Percentiles rank a stretch among this genome's conserved stretches.
Evolutionary conservation across 2,329 filamentous ascomycete genomes (phyloP).

Genomic region (Beauveria sp.): DNA sequence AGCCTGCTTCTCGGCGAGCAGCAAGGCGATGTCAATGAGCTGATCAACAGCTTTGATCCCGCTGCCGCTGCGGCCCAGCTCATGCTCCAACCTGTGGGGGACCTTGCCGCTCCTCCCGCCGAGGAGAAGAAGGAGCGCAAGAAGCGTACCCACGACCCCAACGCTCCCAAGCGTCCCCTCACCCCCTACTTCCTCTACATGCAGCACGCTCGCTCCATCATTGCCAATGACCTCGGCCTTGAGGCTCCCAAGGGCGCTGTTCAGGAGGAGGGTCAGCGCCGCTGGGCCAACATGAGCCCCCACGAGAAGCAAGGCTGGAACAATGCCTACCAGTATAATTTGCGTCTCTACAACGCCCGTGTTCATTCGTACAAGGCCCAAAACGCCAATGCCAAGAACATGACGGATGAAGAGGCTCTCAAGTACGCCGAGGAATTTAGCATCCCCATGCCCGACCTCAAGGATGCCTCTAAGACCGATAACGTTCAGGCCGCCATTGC

Average conservation of each 20-base stretch:
- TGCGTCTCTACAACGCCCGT: constrained; percentile 57
- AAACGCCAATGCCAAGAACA: constrained; percentile 50
- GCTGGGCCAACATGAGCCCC: constrained; percentile 73
- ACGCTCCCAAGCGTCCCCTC: constrained; percentile 87
- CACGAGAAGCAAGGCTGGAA: constrained; percentile 66
- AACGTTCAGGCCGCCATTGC: constrained; percentile 51
- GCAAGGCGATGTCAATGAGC: constrained; percentile 39
- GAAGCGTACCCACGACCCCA: constrained; percentile 80
- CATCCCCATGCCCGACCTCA: constrained; percentile 45
- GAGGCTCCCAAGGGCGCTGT: constrained; percentile 78
- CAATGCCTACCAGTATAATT: constrained; percentile 60
- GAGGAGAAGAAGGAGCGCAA: constrained; percentile 83
- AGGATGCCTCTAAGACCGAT: constrained; percentile 30
- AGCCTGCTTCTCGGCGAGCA: constrained; percentile 69
- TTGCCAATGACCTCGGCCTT: constrained; percentile 69
- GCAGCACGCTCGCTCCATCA: constrained; percentile 76
- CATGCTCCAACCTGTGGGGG: constrained; percentile 30
- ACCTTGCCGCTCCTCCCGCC: constrained; percentile 35
- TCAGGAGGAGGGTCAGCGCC: constrained; percentile 75
- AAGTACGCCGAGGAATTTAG: constrained; percentile 52
- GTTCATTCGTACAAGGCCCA: constrained; percentile 58
- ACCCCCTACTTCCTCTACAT: constrained; percentile 96
- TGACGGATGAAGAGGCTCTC: constrained; percentile 53
- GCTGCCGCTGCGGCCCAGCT: constrained; percentile 39
- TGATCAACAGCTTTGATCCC: constrained; percentile 44